Evolutionary conservation across 371 early-diverging fungal genomes (phyloP), one percentile per base, ranked within the genome.

Genomic region (Nematocida minor): DNA sequence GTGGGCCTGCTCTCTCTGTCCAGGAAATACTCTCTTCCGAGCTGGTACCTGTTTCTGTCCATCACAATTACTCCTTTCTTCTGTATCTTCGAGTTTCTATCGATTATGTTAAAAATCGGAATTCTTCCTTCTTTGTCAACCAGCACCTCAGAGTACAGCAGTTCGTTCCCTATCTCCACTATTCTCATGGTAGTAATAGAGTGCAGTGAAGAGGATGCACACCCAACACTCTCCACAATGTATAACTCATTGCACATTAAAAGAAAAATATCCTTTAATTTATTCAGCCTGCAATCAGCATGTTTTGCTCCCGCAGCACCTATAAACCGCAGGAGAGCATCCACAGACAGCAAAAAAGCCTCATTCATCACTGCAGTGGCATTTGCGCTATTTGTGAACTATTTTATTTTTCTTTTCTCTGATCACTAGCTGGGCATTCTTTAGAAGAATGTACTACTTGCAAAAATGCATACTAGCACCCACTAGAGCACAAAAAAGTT

Each of bases 21-120:
- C 54, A 71, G 34, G 22, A 40, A 63, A 32, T 63, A 66, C 64
- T 71, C 71, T 38, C 44, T 55, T 27, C n/a, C 36, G 7, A 49
- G 40, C 1, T 31, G 4, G 16, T 42, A 16, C 51, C 20, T 16
- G 18, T 51, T 48, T 63, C 66, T 55, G 46, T 69, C 64, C 22
- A 64, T 60, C 3, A 70, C n/a, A 9, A 64, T 70, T 9, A 70
- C 32, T 14, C 64, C 64, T 63, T 64, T 64, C 32, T 62, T 74
- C 32, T 27, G 27, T 44, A 38, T 31, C 20, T 60, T 14, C 11
- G 42, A 47, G 27, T 47, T 53, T 34, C 42, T 74, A 31, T 71
- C 49, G 38, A 74, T 44, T 25, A 74, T 48, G 51, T 44, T 40
- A 38, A 74, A 74, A 9, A 74, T 18, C 4, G 47, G 69, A 18